Evolutionary conservation across 1,284 basidiomycete species (phyloP).

Genomic region (Marasmius fiardii): DNA sequence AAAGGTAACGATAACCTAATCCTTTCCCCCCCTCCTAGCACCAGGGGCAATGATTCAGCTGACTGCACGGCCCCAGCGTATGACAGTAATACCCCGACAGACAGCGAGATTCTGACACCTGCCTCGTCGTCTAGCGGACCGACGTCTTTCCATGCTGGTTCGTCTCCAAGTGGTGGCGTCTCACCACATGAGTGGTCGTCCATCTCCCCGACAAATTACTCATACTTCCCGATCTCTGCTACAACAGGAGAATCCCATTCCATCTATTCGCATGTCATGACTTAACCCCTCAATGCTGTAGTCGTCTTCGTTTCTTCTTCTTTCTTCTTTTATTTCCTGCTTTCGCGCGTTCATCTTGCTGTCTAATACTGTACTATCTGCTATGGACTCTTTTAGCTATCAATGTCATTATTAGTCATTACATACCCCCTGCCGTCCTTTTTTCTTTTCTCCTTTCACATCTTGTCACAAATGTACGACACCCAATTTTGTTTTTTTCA

Average conservation of each 20-base stretch:
- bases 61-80: slow-evolving; percentile 35
- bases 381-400: slow-evolving; percentile 1
- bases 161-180: slow-evolving; percentile 31
- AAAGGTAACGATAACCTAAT: slow-evolving; percentile 7
- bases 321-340: neutral
- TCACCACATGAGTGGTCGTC: slow-evolving; percentile 60
- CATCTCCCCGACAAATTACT: slow-evolving; percentile 51
- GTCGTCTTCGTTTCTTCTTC: slow-evolving; percentile 6
- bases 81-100: slow-evolving; percentile 47
- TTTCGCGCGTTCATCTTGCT: too few relatives aligned
- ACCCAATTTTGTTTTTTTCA: too few relatives aligned
- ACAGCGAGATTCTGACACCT: slow-evolving; percentile 67
- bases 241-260: slow-evolving; percentile 37
- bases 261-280: slow-evolving; percentile 53
- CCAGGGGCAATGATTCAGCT: slow-evolving; percentile 31
- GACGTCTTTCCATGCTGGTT: slow-evolving; percentile 38
- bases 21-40: slow-evolving; percentile 8
- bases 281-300: slow-evolving; percentile 27
- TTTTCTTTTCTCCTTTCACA: neutral
- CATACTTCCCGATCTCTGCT: slow-evolving; percentile 60
- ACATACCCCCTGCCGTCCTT: neutral
- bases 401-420: slow-evolving; percentile 1
- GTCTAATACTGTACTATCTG: neutral
- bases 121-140: slow-evolving; percentile 62
- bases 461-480: slow-evolving; percentile 4